These are phyloP conservation scores for Selaginella moellendorffii DNA, from an alignment of 75 land plant genomes.

Conservation along the genomic window DNA sequence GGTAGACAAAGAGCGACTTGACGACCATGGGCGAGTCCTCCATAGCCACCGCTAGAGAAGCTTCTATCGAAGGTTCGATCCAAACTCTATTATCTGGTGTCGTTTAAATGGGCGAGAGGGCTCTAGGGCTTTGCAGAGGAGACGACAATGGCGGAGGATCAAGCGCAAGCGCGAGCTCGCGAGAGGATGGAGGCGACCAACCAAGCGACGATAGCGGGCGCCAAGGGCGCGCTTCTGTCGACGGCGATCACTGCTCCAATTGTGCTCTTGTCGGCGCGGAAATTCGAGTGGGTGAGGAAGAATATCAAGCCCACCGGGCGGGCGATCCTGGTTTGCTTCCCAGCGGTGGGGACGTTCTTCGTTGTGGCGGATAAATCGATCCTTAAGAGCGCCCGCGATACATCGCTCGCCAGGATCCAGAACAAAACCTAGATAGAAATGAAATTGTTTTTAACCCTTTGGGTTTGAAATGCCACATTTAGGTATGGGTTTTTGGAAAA, in stretches of 20 bases:
- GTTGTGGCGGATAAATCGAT: not conserved
- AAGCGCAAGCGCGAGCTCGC: not conserved
- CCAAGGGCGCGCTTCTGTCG: not conserved
- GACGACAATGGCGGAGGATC: not conserved
- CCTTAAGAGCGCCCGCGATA: not conserved
- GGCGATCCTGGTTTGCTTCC: not conserved
- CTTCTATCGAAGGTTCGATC: no score
- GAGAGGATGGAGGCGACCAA: not conserved
- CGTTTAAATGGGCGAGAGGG: not conserved
- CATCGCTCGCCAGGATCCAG: not conserved
- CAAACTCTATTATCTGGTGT: no score
- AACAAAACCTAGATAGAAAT: no score
- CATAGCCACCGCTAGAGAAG: no score
- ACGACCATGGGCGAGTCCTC: no score
- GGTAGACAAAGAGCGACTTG: constrained; percentile 48
- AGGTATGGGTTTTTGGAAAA: no score
- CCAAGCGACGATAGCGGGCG: not conserved
- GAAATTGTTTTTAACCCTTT: no score
- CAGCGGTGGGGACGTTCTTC: not conserved
- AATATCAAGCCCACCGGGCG: not conserved
- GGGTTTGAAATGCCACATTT: no score
- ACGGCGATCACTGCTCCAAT: not conserved
- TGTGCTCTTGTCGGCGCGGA: not conserved
- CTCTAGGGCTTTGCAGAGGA: not conserved
- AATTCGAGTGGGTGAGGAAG: not conserved